phyloP scores from a whole-genome alignment of 441 rosid genomes.

The Erodium texanum region DNA sequence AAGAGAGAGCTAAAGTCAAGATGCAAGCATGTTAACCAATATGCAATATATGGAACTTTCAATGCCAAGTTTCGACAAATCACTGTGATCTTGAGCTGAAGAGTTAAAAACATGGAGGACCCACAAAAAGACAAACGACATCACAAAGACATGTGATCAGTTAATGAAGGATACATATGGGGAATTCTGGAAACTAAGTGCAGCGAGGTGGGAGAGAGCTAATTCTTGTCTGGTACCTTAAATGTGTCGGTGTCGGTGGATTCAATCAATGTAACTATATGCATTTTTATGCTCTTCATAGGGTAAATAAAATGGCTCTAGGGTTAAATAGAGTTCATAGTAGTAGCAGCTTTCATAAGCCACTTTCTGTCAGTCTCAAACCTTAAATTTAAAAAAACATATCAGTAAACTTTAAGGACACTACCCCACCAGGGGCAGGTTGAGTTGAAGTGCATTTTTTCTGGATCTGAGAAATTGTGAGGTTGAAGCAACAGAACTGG shows the following conservation, averaged over 20 bases:
- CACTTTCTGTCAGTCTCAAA: background rate
- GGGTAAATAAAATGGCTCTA: background rate
- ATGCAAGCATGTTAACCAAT: too few relatives aligned
- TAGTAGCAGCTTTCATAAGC: background rate
- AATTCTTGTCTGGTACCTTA: background rate
- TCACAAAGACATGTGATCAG: too few relatives aligned
- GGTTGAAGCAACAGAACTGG: too few relatives aligned
- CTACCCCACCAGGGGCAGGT: background rate
- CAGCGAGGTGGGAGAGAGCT: constrained; percentile 1
- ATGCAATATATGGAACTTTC: too few relatives aligned
- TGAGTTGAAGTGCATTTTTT: too few relatives aligned
- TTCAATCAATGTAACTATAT: background rate
- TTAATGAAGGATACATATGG: background rate
- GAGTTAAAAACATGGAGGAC: too few relatives aligned
- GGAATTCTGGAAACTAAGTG: background rate
- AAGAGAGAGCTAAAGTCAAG: too few relatives aligned
- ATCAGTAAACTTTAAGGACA: background rate
- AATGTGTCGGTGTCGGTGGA: background rate
- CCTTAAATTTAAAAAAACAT: background rate
- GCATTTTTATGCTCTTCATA: background rate
- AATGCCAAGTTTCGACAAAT: too few relatives aligned
- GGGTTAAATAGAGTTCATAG: background rate
- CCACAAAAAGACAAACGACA: too few relatives aligned
- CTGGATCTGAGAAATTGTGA: too few relatives aligned
- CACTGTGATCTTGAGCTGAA: background rate